Percentiles rank a stretch among this genome's conserved stretches.
phyloP scores from a whole-genome alignment of 2,329 filamentous ascomycete genomes.

The Dendrostoma leiphaemia region DNA sequence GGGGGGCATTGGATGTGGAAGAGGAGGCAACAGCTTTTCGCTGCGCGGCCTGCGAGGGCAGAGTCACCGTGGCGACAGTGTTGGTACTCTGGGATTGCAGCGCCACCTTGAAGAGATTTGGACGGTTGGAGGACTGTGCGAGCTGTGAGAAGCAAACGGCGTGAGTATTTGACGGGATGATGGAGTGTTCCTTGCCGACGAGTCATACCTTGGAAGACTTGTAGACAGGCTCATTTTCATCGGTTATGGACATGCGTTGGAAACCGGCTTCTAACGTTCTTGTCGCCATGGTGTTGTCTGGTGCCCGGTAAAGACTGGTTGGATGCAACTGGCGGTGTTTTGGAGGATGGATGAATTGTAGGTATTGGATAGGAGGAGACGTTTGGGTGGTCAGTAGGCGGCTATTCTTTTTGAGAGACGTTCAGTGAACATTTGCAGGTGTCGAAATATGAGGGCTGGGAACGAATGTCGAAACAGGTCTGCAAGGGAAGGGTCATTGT shows the following conservation, averaged over 20 bases:
- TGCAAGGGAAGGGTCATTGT: neutral
- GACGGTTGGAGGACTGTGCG: slow-evolving; percentile 58
- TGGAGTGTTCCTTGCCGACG: no score
- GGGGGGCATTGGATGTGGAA: slow-evolving; percentile 20
- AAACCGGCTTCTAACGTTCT: slow-evolving; percentile 82
- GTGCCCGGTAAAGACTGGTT: neutral
- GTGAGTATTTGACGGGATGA: neutral
- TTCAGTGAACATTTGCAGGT: no score
- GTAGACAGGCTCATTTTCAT: slow-evolving; percentile 74
- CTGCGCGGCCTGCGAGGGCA: slow-evolving; percentile 66
- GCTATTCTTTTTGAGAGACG: no score
- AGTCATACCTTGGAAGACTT: slow-evolving; percentile 72
- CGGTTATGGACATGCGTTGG: slow-evolving; percentile 84
- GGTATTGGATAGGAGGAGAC: neutral
- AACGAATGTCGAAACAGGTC: neutral
- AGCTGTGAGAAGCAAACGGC: slow-evolving; percentile 39
- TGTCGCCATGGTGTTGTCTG: slow-evolving; percentile 52
- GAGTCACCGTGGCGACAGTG: slow-evolving; percentile 62
- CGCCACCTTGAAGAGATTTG: slow-evolving; percentile 83
- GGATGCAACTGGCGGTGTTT: no score
- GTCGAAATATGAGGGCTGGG: no score
- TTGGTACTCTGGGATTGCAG: slow-evolving; percentile 75
- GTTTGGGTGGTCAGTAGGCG: neutral
- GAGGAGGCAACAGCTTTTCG: slow-evolving; percentile 35
- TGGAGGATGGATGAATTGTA: no score